These are phyloP conservation scores for Sphaerostilbella broomeana DNA, from an alignment of 2,329 filamentous ascomycete species.

Conservation along the genomic window DNA sequence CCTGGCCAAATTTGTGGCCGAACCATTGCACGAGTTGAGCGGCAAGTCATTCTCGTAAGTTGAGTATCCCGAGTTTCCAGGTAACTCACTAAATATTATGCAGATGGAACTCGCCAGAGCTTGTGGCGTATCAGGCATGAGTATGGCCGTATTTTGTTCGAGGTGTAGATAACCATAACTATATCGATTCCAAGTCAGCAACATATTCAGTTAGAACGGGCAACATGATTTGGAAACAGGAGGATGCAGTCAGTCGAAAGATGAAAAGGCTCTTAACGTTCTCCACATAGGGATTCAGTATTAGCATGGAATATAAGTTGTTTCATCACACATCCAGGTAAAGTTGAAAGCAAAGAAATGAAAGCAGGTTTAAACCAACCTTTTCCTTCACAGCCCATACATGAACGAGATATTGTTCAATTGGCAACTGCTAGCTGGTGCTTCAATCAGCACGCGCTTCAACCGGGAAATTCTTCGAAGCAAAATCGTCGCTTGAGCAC, in stretches of 20 bases:
- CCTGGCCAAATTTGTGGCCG: conserved; percentile 69
- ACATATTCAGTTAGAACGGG: conserved; percentile 8
- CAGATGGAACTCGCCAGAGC: conserved; percentile 38
- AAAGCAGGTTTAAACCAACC: conserved; percentile 23
- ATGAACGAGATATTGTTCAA: no score
- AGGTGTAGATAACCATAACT: no score
- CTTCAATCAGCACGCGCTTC: no score
- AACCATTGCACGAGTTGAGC: conserved; percentile 59
- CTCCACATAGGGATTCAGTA: conserved; percentile 63
- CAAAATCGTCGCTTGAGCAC: no score
- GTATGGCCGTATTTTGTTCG: conserved; percentile 9
- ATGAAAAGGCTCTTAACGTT: conserved; percentile 70
- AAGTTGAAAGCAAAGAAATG: conserved; percentile 15
- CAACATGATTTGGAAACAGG: conserved; percentile 18
- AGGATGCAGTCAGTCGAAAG: conserved; percentile 63
- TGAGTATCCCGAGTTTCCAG: not conserved
- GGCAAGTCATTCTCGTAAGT: conserved; percentile 67
- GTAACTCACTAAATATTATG: conserved; percentile 4
- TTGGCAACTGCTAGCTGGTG: not conserved
- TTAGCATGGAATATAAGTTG: conserved; percentile 71
- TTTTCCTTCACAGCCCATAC: conserved; percentile 13
- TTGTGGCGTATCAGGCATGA: conserved; percentile 47
- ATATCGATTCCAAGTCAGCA: conserved; percentile 17
- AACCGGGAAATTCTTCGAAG: no score
- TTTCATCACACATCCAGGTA: conserved; percentile 51